Evolutionary conservation across 169 alveolate species (phyloP), one percentile per base, ranked within the genome.

Genomic region (Plasmodium gonderi): DNA sequence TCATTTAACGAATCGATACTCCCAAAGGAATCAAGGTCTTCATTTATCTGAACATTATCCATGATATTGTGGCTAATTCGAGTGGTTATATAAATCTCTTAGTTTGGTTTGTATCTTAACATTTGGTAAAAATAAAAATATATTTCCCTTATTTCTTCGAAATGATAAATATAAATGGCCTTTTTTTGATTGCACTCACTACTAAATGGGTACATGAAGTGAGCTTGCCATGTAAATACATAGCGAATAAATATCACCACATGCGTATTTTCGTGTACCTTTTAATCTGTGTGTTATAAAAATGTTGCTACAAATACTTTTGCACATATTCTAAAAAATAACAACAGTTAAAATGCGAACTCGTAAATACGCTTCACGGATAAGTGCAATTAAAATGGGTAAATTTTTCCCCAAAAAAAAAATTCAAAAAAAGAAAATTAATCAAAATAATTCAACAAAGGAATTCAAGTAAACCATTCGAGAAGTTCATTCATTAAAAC

Each of bases 11-110:
- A 23, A 51, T 83, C 60, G 14, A 4, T 23, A 76, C 44, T 47
- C 29, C 20, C 44, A 29, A 17, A 36, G n/a, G 33, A 49, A 67
- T 77, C 76, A 17, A 44, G 33, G 47, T 74, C 54, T 51, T 31
- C 67, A 87, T 36, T 17, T 45, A 42, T 76, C 38, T 74, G 68
- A 17, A 87, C 14, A 11, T 60, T 36, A n/a, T 87, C 89, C 93
- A 87, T 87, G n/a, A 20, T 17, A 60, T 79, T 29, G 14, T 33
- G 49, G 26, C 68, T 20, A 4, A 60, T 60, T 60, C 31, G 72
- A 60, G 17, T 26, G 36, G 72, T 36, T 29, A 60, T 60, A 36
- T 0, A 36, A 17, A 60, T 1, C 14, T 60, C 17, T 36, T 36
- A 60, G 26, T 20, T 20, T 29, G 40, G n/a, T n/a, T 60, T 60